Evolutionary conservation across 2,329 filamentous ascomycete species (phyloP).

Genomic region (Thermothelomyces thermophilus): DNA sequence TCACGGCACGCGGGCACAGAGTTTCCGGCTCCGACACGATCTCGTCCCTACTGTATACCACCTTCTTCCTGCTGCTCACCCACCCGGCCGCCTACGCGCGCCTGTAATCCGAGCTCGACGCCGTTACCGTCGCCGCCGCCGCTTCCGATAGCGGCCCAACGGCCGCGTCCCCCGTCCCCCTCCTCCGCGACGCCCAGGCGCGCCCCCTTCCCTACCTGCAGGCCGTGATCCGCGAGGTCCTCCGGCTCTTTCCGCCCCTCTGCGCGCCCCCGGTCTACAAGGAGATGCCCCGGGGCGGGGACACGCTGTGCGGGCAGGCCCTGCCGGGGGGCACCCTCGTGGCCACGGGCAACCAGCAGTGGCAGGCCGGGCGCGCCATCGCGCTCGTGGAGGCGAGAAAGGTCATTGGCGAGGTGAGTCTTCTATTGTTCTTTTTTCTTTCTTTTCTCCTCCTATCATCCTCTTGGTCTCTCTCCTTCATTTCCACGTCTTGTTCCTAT

Average conservation of each 20-base stretch:
- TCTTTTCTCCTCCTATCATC: neutral
- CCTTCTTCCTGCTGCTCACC: conserved; percentile 45
- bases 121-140: conserved; percentile 18
- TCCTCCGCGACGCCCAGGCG: conserved; percentile 6
- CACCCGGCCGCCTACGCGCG: conserved; percentile 41
- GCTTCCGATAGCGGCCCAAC: too few species aligned
- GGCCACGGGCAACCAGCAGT: conserved; percentile 2
- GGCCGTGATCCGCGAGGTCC: conserved; percentile 34
- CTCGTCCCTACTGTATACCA: conserved; percentile 36
- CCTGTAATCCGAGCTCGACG: conserved; percentile 44
- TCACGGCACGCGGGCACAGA: too few species aligned
- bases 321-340: conserved; percentile 11
- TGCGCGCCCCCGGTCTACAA: conserved; percentile 9
- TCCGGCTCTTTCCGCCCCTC: conserved; percentile 34
- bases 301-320: conserved; percentile 3
- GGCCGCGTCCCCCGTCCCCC: neutral
- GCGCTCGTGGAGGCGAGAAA: conserved; percentile 17
- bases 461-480: neutral
- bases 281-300: conserved; percentile 1
- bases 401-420: conserved; percentile 14
- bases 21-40: conserved; percentile 36
- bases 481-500: too few species aligned
- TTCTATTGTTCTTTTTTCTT: neutral
- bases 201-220: conserved; percentile 31
- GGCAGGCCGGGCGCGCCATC: conserved; percentile 5